Conservation (phyloP, 495 filamentous ascomycete species). For the Aspergillus hancockii region DNA sequence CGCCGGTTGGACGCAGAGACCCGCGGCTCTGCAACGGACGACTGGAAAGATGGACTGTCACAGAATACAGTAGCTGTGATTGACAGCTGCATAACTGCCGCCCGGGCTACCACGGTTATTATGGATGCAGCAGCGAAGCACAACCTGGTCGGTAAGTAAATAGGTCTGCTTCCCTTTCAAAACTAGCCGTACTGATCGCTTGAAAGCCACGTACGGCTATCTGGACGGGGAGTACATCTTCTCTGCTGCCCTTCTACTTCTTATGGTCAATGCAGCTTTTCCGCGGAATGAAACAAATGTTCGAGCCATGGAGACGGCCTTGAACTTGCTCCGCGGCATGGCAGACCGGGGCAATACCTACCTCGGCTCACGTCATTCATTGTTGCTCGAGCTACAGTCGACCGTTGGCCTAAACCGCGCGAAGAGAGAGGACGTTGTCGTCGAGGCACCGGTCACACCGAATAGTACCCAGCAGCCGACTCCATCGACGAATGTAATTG, state of each 20-base stretch:
- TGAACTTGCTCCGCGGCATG: slow-evolving; percentile 46
- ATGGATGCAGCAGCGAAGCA: slow-evolving; percentile 47
- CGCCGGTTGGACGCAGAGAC: slow-evolving; percentile 36
- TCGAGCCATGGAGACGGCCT: slow-evolving; percentile 42
- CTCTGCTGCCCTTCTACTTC: slow-evolving; percentile 47
- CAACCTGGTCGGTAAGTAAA: slow-evolving; percentile 43
- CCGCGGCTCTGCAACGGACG: slow-evolving; percentile 23
- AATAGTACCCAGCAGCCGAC: slow-evolving; percentile 20
- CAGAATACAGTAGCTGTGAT: slow-evolving; percentile 46
- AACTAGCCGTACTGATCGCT: not conserved
- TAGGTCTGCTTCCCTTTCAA: not conserved
- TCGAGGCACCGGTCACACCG: slow-evolving; percentile 17
- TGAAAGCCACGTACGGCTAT: slow-evolving; percentile 50
- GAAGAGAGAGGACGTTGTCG: not conserved
- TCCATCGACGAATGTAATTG: slow-evolving; percentile 4
- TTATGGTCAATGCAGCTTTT: slow-evolving; percentile 53
- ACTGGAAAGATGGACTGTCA: slow-evolving; percentile 45
- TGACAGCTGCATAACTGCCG: slow-evolving; percentile 48
- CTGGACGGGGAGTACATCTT: slow-evolving; percentile 53
- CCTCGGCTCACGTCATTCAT: slow-evolving; percentile 40
- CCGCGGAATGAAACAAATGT: slow-evolving; percentile 39
- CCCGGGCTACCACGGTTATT: slow-evolving; percentile 47
- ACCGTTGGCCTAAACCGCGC: slow-evolving; percentile 26
- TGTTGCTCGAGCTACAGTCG: slow-evolving; percentile 38
- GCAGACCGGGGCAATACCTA: slow-evolving; percentile 50